These are phyloP conservation scores for Anaeramoeba ignava DNA, from an alignment of 78 protist species.

Conservation along the genomic window DNA sequence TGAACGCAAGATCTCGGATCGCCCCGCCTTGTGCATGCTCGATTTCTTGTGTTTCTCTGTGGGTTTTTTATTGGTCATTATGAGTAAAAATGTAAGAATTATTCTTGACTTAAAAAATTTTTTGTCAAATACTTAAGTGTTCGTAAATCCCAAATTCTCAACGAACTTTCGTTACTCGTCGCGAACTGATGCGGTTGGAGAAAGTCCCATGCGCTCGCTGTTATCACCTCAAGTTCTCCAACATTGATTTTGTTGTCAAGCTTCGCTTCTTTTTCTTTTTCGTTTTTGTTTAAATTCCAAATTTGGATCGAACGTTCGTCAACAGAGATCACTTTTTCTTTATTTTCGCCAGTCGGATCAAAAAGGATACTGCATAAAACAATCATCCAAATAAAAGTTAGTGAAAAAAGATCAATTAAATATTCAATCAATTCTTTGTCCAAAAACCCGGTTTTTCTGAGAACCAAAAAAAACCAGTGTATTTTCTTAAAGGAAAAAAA, in stretches of 20 bases:
- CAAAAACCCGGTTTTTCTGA: too few species aligned
- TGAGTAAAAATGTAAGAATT: background rate
- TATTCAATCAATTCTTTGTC: too few species aligned
- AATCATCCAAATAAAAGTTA: too few species aligned
- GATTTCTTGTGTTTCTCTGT: background rate
- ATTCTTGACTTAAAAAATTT: background rate
- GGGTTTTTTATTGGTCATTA: background rate
- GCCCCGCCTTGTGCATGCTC: background rate
- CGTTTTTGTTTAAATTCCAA: background rate
- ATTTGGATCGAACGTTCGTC: background rate
- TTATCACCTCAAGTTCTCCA: background rate
- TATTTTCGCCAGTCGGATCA: background rate
- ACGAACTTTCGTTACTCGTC: background rate
- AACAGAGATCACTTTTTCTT: background rate
- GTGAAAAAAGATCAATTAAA: too few species aligned
- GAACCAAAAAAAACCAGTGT: too few species aligned
- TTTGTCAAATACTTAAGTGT: background rate
- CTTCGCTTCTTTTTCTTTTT: background rate
- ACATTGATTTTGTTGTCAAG: background rate
- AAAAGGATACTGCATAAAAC: too few species aligned
- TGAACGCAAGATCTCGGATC: constrained; percentile 18
- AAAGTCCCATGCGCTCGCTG: background rate
- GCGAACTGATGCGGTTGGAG: background rate
- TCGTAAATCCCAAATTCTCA: constrained; percentile 14
- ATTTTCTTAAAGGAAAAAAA: too few species aligned